Conservation (phyloP, 2,329 filamentous ascomycete genomes). For the Clarireedia paspali region DNA sequence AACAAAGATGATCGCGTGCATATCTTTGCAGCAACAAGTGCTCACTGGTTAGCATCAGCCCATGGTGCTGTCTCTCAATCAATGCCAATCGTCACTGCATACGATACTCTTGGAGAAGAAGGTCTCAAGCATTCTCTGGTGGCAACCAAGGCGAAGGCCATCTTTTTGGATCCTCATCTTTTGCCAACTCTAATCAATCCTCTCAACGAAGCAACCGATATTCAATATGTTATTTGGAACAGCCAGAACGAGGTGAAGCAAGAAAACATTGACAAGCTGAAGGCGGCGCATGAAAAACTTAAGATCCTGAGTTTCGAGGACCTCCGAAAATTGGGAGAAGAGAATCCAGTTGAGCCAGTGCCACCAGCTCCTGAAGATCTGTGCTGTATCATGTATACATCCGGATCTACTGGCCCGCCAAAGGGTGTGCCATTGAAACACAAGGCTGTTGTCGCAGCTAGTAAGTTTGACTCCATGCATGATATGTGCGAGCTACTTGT, state of each 20-base stretch:
- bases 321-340: slow-evolving; percentile 38
- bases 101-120: slow-evolving; percentile 80
- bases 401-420: slow-evolving; percentile 79
- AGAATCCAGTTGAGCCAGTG: slow-evolving; percentile 61
- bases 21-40: slow-evolving; percentile 65
- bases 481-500: slow-evolving; percentile 40
- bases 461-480: slow-evolving; percentile 55
- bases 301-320: slow-evolving; percentile 45
- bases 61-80: slow-evolving; percentile 66
- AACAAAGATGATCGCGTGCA: slow-evolving; percentile 59
- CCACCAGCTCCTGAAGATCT: slow-evolving; percentile 69
- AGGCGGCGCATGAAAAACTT: slow-evolving; percentile 45
- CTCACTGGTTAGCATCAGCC: slow-evolving; percentile 41
- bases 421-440: slow-evolving; percentile 87
- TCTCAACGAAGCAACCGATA: slow-evolving; percentile 46
- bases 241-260: slow-evolving; percentile 40
- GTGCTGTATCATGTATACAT: slow-evolving; percentile 81
- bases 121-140: slow-evolving; percentile 79
- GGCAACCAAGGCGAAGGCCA: slow-evolving; percentile 71
- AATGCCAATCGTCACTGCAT: slow-evolving; percentile 85
- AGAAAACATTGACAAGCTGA: slow-evolving; percentile 42
- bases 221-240: slow-evolving; percentile 47
- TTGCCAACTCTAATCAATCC: slow-evolving; percentile 50
- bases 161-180: slow-evolving; percentile 80
- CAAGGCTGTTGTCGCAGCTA: slow-evolving; percentile 71